A percentile compares a stretch with the other conserved stretches of the same genome.
phyloP scores from a whole-genome alignment of 257 asterid species.

The Forsythia viridissima region DNA sequence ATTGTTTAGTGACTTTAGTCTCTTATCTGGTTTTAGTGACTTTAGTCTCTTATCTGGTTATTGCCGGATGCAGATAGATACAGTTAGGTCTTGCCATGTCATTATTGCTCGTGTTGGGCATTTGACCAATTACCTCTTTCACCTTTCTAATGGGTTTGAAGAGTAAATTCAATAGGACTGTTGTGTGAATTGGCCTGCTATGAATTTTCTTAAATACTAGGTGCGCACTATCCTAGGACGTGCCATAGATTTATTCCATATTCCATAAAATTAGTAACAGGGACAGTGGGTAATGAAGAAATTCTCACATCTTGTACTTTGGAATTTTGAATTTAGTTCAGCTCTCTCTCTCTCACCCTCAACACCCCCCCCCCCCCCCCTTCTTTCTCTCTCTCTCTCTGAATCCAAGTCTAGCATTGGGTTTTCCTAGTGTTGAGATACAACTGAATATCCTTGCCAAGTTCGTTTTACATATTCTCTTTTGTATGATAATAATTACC shows the following conservation, averaged over 20 bases:
- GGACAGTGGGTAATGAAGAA: background rate
- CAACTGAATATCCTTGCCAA: background rate
- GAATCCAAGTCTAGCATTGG: background rate
- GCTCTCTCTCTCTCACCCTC: no score
- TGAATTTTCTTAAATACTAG: background rate
- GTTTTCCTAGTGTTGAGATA: background rate
- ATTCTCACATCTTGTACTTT: slow-evolving; percentile 4
- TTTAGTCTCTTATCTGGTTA: background rate
- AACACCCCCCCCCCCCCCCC: no score
- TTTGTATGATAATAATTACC: background rate
- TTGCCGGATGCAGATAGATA: background rate
- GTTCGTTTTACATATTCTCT: background rate
- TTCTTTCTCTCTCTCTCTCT: no score
- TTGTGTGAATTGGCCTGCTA: slow-evolving; percentile 9
- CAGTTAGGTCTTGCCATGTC: background rate
- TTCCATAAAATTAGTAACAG: background rate
- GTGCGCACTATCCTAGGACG: slow-evolving; percentile 13
- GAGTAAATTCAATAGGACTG: background rate
- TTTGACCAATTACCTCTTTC: background rate
- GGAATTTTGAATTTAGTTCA: no score
- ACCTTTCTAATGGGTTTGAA: background rate
- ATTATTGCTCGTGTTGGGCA: slow-evolving; percentile 4
- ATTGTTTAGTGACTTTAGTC: background rate
- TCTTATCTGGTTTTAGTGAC: slow-evolving; percentile 4
- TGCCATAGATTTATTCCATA: background rate